Evolutionary conservation across 208 protist genomes (phyloP).

Genomic region (Sergeia podlipaevii): DNA sequence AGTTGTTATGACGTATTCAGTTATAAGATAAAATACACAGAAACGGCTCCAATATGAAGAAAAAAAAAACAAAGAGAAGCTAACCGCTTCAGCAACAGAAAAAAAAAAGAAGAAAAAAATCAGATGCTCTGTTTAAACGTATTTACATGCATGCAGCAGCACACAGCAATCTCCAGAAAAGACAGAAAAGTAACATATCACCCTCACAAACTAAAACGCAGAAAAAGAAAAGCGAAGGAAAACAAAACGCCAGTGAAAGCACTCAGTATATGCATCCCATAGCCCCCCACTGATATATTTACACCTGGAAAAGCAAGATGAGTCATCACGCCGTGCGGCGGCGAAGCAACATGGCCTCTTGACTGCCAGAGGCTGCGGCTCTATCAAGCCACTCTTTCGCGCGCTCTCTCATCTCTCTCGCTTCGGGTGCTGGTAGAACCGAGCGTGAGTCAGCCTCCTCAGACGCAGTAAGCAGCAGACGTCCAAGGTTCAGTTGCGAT

Average conservation of each 20-base stretch:
- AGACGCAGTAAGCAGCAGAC: slow-evolving; percentile 54
- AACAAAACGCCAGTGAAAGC: background rate
- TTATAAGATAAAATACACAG: background rate
- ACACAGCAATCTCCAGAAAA: too few species aligned
- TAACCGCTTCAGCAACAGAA: background rate
- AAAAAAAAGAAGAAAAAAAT: slow-evolving; percentile 5
- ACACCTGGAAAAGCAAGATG: background rate
- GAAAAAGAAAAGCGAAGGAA: background rate
- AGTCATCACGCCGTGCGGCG: slow-evolving; percentile 15
- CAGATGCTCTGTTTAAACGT: background rate
- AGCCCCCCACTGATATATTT: background rate
- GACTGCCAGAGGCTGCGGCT: slow-evolving; percentile 42
- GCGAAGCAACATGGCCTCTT: slow-evolving; percentile 61
- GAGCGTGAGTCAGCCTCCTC: slow-evolving; percentile 14
- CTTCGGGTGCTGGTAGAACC: background rate
- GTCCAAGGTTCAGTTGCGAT: slow-evolving; percentile 76
- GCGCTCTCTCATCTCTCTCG: slow-evolving; percentile 19
- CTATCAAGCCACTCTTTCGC: slow-evolving; percentile 52
- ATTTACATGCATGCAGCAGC: too few species aligned
- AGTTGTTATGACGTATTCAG: background rate
- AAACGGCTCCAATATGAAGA: background rate
- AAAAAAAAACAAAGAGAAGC: slow-evolving; percentile 10
- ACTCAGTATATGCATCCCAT: background rate
- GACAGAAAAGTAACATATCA: slow-evolving; percentile 3
- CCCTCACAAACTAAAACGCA: background rate